phyloP scores from a whole-genome alignment of 78 protist genomes.

The Planoprotostelium fungivorum region DNA sequence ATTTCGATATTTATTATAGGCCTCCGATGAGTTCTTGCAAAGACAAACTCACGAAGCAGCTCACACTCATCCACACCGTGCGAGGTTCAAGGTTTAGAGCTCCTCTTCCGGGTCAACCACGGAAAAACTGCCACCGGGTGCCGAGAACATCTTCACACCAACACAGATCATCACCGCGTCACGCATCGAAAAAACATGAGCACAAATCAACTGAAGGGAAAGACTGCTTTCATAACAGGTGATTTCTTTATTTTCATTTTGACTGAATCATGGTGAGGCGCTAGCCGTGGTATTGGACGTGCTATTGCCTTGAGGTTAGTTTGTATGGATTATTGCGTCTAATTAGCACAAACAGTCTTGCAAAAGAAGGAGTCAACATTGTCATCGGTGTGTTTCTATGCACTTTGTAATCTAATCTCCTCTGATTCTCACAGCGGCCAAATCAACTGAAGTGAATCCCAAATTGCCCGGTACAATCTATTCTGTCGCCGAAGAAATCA shows the following conservation, averaged over 20 bases:
- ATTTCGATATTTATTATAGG: too few species aligned
- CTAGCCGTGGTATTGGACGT: slow-evolving; percentile 53
- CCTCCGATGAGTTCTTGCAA: too few species aligned
- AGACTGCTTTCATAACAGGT: slow-evolving; percentile 56
- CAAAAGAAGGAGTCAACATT: slow-evolving; percentile 40
- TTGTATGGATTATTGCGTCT: not conserved
- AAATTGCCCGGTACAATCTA: slow-evolving; percentile 82
- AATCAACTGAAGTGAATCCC: slow-evolving; percentile 71
- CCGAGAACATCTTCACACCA: too few species aligned
- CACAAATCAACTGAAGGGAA: slow-evolving; percentile 17
- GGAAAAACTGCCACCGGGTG: too few species aligned
- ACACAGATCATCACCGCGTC: too few species aligned
- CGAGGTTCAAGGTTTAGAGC: too few species aligned
- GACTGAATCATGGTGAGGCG: not conserved
- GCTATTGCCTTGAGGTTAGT: slow-evolving; percentile 40
- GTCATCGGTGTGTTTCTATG: slow-evolving; percentile 20
- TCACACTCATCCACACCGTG: too few species aligned
- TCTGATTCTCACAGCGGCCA: slow-evolving; percentile 41
- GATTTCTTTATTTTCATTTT: slow-evolving; percentile 10
- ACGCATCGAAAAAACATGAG: not conserved
- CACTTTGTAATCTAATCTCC: not conserved
- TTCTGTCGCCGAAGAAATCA: slow-evolving; percentile 70
- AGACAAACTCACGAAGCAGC: too few species aligned
- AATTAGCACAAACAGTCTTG: slow-evolving; percentile 15
- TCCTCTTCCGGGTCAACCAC: too few species aligned